Evolutionary conservation across 495 filamentous ascomycete species (phyloP), one percentile per base, ranked within the genome.

Genomic region (Talaromyces adpressus): DNA sequence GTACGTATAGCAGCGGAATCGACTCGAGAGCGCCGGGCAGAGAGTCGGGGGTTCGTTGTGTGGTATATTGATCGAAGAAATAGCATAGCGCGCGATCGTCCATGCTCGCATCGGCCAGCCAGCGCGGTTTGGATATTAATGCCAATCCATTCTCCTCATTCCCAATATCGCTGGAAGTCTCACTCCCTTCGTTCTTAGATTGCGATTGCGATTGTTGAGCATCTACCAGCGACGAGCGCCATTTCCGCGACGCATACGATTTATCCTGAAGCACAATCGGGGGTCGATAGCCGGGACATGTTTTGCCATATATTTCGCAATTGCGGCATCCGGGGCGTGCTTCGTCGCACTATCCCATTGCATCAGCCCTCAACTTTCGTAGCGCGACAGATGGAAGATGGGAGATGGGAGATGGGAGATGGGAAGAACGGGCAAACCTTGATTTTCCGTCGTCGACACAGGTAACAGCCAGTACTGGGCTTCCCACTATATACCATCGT

Each of bases 381-480:
- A 36, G 0, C 32, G 32, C 6, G 11, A 12, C 32, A 36, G 11
- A 11, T 12, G 2, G 45, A 8, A 8, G 18, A 20, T 5, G 7
- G 18, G n/a, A 49, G 1, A 11, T 12, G 2, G 45, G 2, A 8
- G 18, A 20, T 5, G 7, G 18, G n/a, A 49, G 1, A n/a, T n/a
- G n/a, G n/a, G 6, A 14, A 2, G 16, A 8, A 5, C 7, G 45
- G n/a, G 18, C 62, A 65, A 75, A 79, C 78, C 77, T 79, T 80
- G 64, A 80, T 79, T 68, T 79, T 80, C 59, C 77, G 72, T 62
- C 74, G 78, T 65, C 78, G 78, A 68, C 78, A 80, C 66, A 78
- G 65, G 69, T 77, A 67, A 72, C 78, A 80, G 67, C 78, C 78
- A 30, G 75, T 78, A 66, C 78, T 80, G 25, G 77, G 75, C 56